Evolutionary conservation across 495 filamentous ascomycete species (phyloP).

Genomic region (Copromyces sp.): DNA sequence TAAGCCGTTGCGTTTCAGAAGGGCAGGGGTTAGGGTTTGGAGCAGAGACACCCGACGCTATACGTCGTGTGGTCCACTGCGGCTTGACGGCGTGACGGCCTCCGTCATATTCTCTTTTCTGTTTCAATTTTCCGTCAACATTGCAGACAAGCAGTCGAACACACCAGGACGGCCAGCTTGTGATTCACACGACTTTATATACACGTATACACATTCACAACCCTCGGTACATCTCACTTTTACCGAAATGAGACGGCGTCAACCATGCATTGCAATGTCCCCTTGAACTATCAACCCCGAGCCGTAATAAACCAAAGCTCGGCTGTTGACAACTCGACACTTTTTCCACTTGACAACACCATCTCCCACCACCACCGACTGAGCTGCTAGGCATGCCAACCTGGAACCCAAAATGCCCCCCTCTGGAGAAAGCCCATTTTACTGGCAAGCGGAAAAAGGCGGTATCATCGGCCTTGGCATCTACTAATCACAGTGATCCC

Average conservation of each 20-base stretch:
- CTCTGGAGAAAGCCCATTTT: neutral
- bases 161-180: neutral
- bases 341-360: neutral
- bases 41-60: neutral
- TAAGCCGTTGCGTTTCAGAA: neutral
- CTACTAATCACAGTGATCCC: neutral
- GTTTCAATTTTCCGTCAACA: neutral
- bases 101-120: neutral
- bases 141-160: neutral
- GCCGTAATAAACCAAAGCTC: neutral
- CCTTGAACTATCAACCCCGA: neutral
- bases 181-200: neutral
- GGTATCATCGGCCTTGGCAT: neutral
- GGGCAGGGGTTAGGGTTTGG: neutral
- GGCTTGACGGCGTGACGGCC: too few relatives aligned
- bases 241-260: neutral
- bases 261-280: neutral
- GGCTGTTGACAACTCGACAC: neutral
- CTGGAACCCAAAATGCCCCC: neutral
- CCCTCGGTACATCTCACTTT: neutral
- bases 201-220: neutral
- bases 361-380: neutral
- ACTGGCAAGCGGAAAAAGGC: neutral
- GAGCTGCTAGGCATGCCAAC: neutral
- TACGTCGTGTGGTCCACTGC: neutral